Evolutionary conservation across 2,329 filamentous ascomycete species (phyloP).

Genomic region (Didymella keratinophila): DNA sequence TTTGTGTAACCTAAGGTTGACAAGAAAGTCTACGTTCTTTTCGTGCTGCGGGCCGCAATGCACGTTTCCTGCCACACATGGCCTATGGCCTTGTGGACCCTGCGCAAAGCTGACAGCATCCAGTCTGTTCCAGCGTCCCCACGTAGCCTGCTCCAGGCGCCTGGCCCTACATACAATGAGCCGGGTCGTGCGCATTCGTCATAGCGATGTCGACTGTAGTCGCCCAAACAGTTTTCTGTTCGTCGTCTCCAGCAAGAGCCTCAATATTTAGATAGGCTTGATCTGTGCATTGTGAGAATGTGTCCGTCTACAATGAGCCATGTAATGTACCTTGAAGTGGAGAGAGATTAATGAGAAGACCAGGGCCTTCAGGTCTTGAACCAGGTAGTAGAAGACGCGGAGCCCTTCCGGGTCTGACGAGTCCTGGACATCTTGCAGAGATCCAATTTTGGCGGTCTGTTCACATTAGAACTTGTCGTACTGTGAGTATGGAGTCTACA

Average conservation of each 20-base stretch:
- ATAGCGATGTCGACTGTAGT: constrained; percentile 9
- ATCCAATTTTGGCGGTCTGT: constrained; percentile 97
- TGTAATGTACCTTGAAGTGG: constrained; percentile 80
- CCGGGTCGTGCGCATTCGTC: constrained; percentile 15
- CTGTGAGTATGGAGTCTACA: background rate
- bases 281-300: constrained; percentile 57
- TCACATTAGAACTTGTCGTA: constrained; percentile 31
- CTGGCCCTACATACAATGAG: constrained; percentile 4
- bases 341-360: constrained; percentile 96
- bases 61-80: constrained; percentile 3
- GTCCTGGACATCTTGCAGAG: constrained; percentile 94
- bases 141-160: constrained; percentile 16
- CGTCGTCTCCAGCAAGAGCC: constrained; percentile 1
- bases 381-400: constrained; percentile 97
- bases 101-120: constrained; percentile 6
- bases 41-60: background rate
- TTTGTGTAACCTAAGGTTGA: background rate
- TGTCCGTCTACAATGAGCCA: background rate
- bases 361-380: constrained; percentile 94
- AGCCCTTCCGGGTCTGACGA: constrained; percentile 95
- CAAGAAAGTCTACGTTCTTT: background rate
- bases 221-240: constrained; percentile 24
- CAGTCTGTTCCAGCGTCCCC: background rate
- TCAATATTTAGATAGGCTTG: constrained; percentile 68
- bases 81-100: constrained; percentile 4